Percentiles rank a stretch among this genome's conserved stretches.
phyloP scores from a whole-genome alignment of 2,329 filamentous ascomycete genomes.

The Ascochyta fabae region DNA sequence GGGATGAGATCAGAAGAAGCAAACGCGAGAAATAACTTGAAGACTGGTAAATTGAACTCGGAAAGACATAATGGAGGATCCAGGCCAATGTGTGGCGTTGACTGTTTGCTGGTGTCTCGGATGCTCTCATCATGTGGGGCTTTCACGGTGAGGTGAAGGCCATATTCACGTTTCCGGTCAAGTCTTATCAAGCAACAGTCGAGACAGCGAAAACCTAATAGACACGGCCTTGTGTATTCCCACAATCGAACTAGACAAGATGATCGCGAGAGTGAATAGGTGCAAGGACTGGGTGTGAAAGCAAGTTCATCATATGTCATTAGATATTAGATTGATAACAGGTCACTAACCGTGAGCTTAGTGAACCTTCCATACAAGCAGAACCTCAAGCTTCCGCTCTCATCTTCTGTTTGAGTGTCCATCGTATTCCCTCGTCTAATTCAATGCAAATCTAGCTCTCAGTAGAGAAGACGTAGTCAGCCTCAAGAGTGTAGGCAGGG shows the following conservation, averaged over 20 bases:
- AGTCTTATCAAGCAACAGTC: background rate
- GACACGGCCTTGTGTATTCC: no score
- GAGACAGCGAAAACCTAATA: background rate
- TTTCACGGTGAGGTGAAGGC: conserved; percentile 8
- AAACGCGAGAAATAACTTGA: background rate
- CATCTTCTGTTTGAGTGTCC: background rate
- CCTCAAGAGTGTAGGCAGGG: conserved; percentile 53
- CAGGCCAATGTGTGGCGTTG: background rate
- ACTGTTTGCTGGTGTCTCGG: background rate
- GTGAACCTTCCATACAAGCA: background rate
- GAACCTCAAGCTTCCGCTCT: background rate
- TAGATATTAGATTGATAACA: conserved; percentile 13
- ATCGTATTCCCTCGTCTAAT: background rate
- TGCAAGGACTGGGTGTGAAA: background rate
- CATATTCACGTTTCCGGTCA: background rate
- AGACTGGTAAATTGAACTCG: background rate
- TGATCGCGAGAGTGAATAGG: background rate
- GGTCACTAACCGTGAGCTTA: background rate
- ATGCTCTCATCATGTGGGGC: background rate
- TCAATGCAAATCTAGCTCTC: conserved; percentile 11
- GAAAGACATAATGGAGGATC: background rate
- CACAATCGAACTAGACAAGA: no score
- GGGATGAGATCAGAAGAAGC: background rate
- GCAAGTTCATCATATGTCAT: background rate
- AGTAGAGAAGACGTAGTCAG: conserved; percentile 53